A percentile compares a stretch with the other conserved stretches of the same genome.
Conservation (phyloP, 441 rosid genomes). For the Biscutella laevigata region DNA sequence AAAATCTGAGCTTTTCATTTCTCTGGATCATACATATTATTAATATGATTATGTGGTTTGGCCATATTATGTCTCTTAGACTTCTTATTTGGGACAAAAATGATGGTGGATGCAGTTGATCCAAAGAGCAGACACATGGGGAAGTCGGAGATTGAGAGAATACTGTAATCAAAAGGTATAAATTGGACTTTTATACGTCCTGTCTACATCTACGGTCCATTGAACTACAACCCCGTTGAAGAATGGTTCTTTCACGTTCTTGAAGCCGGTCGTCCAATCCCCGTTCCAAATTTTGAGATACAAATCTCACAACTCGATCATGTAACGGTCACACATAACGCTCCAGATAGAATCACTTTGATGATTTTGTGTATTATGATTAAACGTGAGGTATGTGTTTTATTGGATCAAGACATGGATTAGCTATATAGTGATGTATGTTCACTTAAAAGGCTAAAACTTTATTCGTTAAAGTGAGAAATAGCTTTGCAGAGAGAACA, state of each 20-base stretch:
- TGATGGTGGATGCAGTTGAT: conserved; percentile 66
- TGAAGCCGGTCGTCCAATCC: conserved; percentile 89
- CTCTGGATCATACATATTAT: not conserved
- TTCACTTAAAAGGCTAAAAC: too few relatives aligned
- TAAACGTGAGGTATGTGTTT: too few relatives aligned
- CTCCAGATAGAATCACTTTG: too few relatives aligned
- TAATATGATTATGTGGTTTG: not conserved
- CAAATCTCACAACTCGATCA: conserved; percentile 89
- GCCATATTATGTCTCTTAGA: not conserved
- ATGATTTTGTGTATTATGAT: too few relatives aligned
- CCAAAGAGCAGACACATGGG: conserved; percentile 98
- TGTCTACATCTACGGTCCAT: conserved; percentile 86
- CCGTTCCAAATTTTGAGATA: conserved; percentile 65
- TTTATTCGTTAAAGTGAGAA: too few relatives aligned
- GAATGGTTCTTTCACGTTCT: conserved; percentile 97
- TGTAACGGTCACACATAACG: conserved; percentile 62
- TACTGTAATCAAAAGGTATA: conserved; percentile 52
- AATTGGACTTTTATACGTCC: conserved; percentile 88
- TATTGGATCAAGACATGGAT: too few relatives aligned
- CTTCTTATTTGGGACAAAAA: conserved; percentile 11
- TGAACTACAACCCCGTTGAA: conserved; percentile 95
- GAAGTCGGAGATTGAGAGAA: conserved; percentile 73
- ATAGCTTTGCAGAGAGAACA: too few relatives aligned
- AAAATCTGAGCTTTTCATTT: not conserved
- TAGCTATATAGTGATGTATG: too few relatives aligned